These are phyloP conservation scores for Exserohilum rostratum DNA, from an alignment of 2,329 filamentous ascomycete species.

Conservation along the genomic window DNA sequence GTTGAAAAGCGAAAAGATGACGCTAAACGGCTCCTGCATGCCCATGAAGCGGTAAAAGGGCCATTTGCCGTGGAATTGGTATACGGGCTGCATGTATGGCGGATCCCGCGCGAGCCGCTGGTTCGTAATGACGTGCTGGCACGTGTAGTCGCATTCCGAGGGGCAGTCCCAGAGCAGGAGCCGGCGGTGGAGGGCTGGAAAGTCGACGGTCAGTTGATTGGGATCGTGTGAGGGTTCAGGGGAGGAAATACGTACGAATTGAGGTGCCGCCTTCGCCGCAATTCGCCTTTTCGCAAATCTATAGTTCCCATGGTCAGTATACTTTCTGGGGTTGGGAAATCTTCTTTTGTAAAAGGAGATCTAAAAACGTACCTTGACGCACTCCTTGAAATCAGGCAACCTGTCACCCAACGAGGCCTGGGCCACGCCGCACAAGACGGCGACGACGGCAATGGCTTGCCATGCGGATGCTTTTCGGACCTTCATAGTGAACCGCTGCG, in stretches of 20 bases:
- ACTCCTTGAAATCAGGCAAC: constrained; percentile 85
- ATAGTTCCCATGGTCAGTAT: constrained; percentile 19
- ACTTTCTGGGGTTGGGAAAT: constrained; percentile 1
- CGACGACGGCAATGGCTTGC: constrained; percentile 31
- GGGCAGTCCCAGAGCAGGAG: constrained; percentile 92
- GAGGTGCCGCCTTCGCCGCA: constrained; percentile 68
- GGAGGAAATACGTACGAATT: constrained; percentile 67
- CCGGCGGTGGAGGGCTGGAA: constrained; percentile 77
- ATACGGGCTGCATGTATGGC: constrained; percentile 69
- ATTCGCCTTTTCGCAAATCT: constrained; percentile 83
- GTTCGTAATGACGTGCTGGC: constrained; percentile 88
- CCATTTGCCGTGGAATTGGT: constrained; percentile 99
- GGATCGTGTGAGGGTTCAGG: background rate
- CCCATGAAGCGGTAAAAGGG: constrained; percentile 89
- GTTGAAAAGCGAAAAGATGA: constrained; percentile 92
- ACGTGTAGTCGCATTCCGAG: constrained; percentile 95
- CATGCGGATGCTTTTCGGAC: constrained; percentile 29
- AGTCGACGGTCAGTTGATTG: background rate
- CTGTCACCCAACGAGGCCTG: constrained; percentile 82
- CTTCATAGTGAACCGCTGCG: constrained; percentile 31
- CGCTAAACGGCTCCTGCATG: constrained; percentile 92
- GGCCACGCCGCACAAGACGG: constrained; percentile 44
- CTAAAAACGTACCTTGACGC: constrained; percentile 66
- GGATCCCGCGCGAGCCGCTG: constrained; percentile 69
- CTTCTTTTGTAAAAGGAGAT: constrained; percentile 49